phyloP scores from a whole-genome alignment of 768 basidiomycete genomes.

The Lyophyllum decastes region DNA sequence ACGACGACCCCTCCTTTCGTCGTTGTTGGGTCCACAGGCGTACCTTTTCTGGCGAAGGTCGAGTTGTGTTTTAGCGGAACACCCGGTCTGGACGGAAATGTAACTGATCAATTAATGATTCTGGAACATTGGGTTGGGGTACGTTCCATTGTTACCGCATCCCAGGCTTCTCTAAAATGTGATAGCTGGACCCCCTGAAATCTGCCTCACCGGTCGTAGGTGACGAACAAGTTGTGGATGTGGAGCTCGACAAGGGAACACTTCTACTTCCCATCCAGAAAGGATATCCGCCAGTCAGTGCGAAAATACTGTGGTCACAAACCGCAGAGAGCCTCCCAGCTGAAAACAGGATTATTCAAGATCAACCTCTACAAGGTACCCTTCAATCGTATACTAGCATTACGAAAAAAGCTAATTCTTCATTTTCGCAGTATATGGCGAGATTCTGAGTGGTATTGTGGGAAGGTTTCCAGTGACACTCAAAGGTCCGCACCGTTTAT shows the following conservation, averaged over 20 bases:
- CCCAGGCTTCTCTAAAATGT: background rate
- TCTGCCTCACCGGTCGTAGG: conserved; percentile 34
- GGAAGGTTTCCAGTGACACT: conserved; percentile 45
- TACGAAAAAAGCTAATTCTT: conserved; percentile 8
- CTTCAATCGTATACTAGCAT: background rate
- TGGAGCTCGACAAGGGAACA: conserved; percentile 52
- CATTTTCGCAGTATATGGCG: conserved; percentile 20
- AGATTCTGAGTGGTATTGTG: conserved; percentile 32
- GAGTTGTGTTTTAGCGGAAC: conserved; percentile 45
- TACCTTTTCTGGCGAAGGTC: conserved; percentile 48
- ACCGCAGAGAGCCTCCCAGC: background rate
- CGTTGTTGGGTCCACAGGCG: conserved; percentile 40
- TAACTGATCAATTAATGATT: conserved; percentile 33
- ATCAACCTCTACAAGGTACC: conserved; percentile 2
- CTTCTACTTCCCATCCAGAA: conserved; percentile 33
- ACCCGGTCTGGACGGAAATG: conserved; percentile 18
- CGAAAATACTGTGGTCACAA: conserved; percentile 38
- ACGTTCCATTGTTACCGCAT: conserved; percentile 10
- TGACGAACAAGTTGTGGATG: conserved; percentile 53
- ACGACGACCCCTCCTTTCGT: conserved; percentile 44
- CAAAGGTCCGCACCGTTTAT: conserved; percentile 29
- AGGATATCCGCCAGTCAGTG: conserved; percentile 31
- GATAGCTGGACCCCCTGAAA: conserved; percentile 44
- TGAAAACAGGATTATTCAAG: background rate
- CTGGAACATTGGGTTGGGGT: conserved; percentile 62